Evolutionary conservation across 1,139 yeast species (phyloP).

Genomic region (Lodderomyces metapsilosis): DNA sequence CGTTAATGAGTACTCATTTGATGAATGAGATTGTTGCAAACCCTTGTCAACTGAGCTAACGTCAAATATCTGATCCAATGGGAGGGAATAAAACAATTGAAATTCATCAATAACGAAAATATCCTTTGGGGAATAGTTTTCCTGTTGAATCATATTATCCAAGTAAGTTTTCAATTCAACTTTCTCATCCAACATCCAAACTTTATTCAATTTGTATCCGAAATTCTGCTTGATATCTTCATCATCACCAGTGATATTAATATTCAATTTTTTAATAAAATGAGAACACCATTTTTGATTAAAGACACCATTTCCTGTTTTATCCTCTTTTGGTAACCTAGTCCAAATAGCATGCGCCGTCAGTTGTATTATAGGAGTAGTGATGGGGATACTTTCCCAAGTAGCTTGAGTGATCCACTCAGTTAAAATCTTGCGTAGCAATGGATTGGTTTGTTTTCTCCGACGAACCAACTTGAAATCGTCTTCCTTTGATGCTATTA

Average conservation of each 20-base stretch:
- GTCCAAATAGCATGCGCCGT: conserved; percentile 68
- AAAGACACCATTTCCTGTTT: conserved; percentile 65
- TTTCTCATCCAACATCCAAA: conserved; percentile 64
- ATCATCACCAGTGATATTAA: conserved; percentile 47
- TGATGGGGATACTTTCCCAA: conserved; percentile 66
- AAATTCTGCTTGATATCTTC: conserved; percentile 38
- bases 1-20: conserved; percentile 55
- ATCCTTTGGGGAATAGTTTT: conserved; percentile 48
- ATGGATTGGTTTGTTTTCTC: conserved; percentile 55
- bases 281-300: conserved; percentile 66
- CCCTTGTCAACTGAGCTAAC: conserved; percentile 49
- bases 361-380: conserved; percentile 61
- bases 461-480: conserved; percentile 56
- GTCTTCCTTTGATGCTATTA: conserved; percentile 57
- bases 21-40: conserved; percentile 30
- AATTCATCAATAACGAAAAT: conserved; percentile 63
- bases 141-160: conserved; percentile 27
- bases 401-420: conserved; percentile 71
- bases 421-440: conserved; percentile 54
- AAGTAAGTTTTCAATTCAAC: conserved; percentile 38
- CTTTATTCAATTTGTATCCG: conserved; percentile 47
- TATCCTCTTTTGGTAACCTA: conserved; percentile 49
- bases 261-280: conserved; percentile 53
- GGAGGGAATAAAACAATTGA: conserved; percentile 58
- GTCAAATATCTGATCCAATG: conserved; percentile 58